Conservation (phyloP, 345 rosid genomes). For the Dovyalis caffra region DNA sequence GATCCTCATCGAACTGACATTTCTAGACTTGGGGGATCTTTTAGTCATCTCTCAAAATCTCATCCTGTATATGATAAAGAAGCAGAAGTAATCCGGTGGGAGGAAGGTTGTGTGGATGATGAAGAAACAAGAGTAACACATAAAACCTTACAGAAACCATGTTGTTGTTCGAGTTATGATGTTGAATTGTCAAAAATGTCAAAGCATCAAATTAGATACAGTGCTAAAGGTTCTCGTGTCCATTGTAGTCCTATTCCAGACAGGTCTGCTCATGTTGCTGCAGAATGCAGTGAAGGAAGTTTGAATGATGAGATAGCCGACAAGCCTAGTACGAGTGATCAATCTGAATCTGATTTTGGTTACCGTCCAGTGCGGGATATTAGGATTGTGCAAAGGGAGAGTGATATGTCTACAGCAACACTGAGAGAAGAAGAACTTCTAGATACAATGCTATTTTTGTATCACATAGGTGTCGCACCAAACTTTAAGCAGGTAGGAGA, state of each 20-base stretch:
- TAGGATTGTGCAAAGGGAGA: slow-evolving; percentile 53
- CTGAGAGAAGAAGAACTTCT: slow-evolving; percentile 90
- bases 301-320: slow-evolving; percentile 82
- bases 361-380: slow-evolving; percentile 57
- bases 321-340: slow-evolving; percentile 92
- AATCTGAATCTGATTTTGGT: slow-evolving; percentile 76
- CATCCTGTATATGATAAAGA: slow-evolving; percentile 67
- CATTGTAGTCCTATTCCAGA: slow-evolving; percentile 67
- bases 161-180: slow-evolving; percentile 86
- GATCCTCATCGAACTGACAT: slow-evolving; percentile 80
- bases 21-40: slow-evolving; percentile 93
- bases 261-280: slow-evolving; percentile 80
- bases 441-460: slow-evolving; percentile 69
- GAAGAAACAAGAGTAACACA: slow-evolving; percentile 75
- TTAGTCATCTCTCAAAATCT: slow-evolving; percentile 72
- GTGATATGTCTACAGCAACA: slow-evolving; percentile 54
- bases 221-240: slow-evolving; percentile 58
- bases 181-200: slow-evolving; percentile 60
- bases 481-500: slow-evolving; percentile 83
- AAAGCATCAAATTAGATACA: slow-evolving; percentile 53
- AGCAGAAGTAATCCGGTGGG: slow-evolving; percentile 78
- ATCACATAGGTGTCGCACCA: slow-evolving; percentile 93
- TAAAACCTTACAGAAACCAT: slow-evolving; percentile 72
- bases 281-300: slow-evolving; percentile 76
- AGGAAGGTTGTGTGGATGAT: slow-evolving; percentile 94